Base-by-base conservation (phyloP, 2,329 filamentous ascomycete species). In the Daldinia eschscholtzii region DNA sequence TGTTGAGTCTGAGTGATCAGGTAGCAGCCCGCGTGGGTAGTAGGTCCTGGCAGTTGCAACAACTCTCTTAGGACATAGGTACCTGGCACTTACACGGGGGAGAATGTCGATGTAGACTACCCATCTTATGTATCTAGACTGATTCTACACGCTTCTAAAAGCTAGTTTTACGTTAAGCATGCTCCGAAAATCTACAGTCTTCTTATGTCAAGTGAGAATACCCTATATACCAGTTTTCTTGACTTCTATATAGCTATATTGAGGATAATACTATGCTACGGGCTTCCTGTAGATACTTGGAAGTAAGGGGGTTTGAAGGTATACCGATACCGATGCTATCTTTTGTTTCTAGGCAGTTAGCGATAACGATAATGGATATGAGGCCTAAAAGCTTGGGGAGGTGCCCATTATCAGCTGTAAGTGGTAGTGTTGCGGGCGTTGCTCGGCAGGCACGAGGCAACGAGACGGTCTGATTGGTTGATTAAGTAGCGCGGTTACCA, bases 401-500 rank as follows among this genome's bases (percentile, higher is more conserved):
- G 33, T 35, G 10, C 33, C 41, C n/a, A 20, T 20, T 42, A 5
- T 20, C 41, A 20, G 41, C 13, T 42, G n/a, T 39, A 13, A 39
- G n/a, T 42, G 2, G 41, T 42, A 35, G 33, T 18, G n/a, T 39
- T 3, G 13, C 20, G 10, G 44, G 18, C 44, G 44, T 50, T 52
- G 48, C n/a, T 12, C 18, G 28, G 28, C 28, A 18, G 15, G 9
- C 13, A 13, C 30, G 26, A 35, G 10, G 6, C 7, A 9, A 35
- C 33, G 33, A 35, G 6, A 7, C 33, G 4, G 28, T 46, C 5
- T 65, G 30, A 62, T 62, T 68, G 66, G 66, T 18, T 18, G 46
- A 12, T 20, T 50, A 18, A 33, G 28, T 52, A 35, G 10, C 7
- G 33, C n/a, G 33, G 33, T 15, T 33, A 26, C 15, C n/a, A 23